Conservation (phyloP, 805 yeast genomes). For the Pichia cephalocereana region DNA sequence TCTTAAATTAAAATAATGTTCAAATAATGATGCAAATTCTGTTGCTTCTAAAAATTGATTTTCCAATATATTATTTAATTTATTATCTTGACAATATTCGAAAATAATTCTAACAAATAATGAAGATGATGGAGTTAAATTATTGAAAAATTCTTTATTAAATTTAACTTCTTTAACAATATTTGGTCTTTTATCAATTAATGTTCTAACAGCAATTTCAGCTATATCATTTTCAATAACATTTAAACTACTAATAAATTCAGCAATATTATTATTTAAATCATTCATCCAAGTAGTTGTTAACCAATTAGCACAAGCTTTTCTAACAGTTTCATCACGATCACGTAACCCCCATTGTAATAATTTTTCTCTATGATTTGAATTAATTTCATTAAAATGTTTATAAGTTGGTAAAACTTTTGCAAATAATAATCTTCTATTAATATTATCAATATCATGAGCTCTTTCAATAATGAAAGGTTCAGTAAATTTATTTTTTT, state of each 20-base stretch:
- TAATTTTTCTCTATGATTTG: slow-evolving; percentile 52
- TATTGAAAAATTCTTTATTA: slow-evolving; percentile 58
- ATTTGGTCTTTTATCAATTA: slow-evolving; percentile 57
- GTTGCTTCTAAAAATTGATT: slow-evolving; percentile 72
- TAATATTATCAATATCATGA: slow-evolving; percentile 63
- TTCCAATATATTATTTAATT: slow-evolving; percentile 48
- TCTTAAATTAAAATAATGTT: slow-evolving; percentile 47
- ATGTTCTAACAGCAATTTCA: slow-evolving; percentile 51
- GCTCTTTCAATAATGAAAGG: slow-evolving; percentile 69
- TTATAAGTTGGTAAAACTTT: slow-evolving; percentile 60
- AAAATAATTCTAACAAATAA: slow-evolving; percentile 63
- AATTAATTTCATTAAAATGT: slow-evolving; percentile 43
- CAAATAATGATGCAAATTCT: slow-evolving; percentile 51
- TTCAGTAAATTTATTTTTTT: slow-evolving; percentile 42
- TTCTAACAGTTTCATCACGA: slow-evolving; percentile 64
- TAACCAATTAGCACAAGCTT: slow-evolving; percentile 65
- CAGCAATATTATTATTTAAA: slow-evolving; percentile 61
- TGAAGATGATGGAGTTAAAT: slow-evolving; percentile 64
- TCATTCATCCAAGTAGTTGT: slow-evolving; percentile 63
- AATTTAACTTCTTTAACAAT: slow-evolving; percentile 50
- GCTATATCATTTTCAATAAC: slow-evolving; percentile 63
- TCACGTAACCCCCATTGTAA: slow-evolving; percentile 83
- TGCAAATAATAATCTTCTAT: slow-evolving; percentile 65
- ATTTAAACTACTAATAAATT: slow-evolving; percentile 61
- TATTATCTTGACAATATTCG: slow-evolving; percentile 50